Evolutionary conservation across 495 filamentous ascomycete species (phyloP).

Genomic region (Jackrogersella multiformis): DNA sequence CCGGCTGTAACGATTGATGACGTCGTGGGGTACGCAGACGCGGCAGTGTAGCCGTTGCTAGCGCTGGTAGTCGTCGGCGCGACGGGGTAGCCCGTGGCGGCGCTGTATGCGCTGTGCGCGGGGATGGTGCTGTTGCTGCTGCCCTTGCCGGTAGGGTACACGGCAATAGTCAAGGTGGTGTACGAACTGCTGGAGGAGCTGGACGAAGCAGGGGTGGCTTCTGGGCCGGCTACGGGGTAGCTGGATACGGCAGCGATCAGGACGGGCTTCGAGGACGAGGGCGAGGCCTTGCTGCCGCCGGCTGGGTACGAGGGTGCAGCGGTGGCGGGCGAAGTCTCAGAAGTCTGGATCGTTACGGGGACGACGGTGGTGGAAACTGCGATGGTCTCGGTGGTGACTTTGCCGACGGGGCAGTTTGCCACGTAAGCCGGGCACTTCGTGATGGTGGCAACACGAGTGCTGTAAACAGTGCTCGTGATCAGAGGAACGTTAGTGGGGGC

Average conservation of each 20-base stretch:
- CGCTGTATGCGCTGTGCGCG: slow-evolving; percentile 7
- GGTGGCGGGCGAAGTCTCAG: slow-evolving; percentile 4
- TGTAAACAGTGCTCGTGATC: slow-evolving; percentile 60
- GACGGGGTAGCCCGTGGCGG: slow-evolving; percentile 29
- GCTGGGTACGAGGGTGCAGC: background rate
- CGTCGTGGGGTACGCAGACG: slow-evolving; percentile 23
- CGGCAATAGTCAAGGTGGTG: slow-evolving; percentile 18
- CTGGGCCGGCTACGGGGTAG: slow-evolving; percentile 8
- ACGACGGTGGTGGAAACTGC: slow-evolving; percentile 38
- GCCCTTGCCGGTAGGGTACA: slow-evolving; percentile 29
- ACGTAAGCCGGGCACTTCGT: slow-evolving; percentile 65
- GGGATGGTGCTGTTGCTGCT: slow-evolving; percentile 16
- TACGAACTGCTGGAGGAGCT: background rate
- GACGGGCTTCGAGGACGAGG: slow-evolving; percentile 21
- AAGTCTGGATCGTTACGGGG: slow-evolving; percentile 3
- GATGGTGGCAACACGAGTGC: slow-evolving; percentile 64
- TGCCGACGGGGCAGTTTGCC: slow-evolving; percentile 63
- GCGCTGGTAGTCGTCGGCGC: slow-evolving; percentile 12
- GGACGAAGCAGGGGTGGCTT: background rate
- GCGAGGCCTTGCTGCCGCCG: slow-evolving; percentile 1
- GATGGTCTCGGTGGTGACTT: slow-evolving; percentile 52
- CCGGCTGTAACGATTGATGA: slow-evolving; percentile 25
- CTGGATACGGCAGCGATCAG: slow-evolving; percentile 16
- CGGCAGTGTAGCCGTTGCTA: slow-evolving; percentile 6
- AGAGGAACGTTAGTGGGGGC: slow-evolving; percentile 24